Conservation (phyloP, 2,329 filamentous ascomycete species). For the Aspergillus pseudoviridinutans region DNA sequence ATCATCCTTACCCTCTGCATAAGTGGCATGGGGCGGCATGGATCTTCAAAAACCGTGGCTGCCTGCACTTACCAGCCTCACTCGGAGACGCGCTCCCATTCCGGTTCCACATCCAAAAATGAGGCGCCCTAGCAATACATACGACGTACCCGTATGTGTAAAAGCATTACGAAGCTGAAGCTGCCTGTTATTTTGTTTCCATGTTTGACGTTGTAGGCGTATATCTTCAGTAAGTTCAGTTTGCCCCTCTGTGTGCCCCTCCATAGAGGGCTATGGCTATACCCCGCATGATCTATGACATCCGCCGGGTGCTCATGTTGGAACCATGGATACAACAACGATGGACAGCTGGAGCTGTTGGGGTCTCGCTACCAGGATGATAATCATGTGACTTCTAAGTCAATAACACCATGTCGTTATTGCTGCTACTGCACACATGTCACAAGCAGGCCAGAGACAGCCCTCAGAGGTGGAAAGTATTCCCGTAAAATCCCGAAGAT, state of each 20-base stretch:
- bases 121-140: constrained; percentile 1
- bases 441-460: neutral
- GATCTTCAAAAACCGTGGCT: constrained; percentile 13
- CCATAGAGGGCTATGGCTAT: neutral
- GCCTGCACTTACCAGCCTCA: constrained; percentile 21
- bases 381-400: neutral
- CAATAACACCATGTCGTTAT: neutral
- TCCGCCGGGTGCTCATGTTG: neutral
- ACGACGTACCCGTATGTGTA: neutral
- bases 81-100: constrained; percentile 23
- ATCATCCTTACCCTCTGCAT: constrained; percentile 9
- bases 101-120: constrained; percentile 10
- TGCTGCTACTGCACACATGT: neutral
- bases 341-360: neutral
- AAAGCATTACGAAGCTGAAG: neutral
- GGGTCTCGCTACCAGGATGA: neutral
- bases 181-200: neutral
- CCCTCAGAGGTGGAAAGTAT: neutral
- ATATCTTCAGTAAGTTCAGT: neutral
- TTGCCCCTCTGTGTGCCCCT: neutral
- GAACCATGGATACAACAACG: neutral
- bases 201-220: neutral
- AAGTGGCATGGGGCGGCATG: constrained; percentile 10
- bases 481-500: constrained; percentile 16
- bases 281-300: neutral